These are phyloP conservation scores for Dillenia suffruticosa DNA, from an alignment of 164 flowering plant genomes.

Conservation along the genomic window DNA sequence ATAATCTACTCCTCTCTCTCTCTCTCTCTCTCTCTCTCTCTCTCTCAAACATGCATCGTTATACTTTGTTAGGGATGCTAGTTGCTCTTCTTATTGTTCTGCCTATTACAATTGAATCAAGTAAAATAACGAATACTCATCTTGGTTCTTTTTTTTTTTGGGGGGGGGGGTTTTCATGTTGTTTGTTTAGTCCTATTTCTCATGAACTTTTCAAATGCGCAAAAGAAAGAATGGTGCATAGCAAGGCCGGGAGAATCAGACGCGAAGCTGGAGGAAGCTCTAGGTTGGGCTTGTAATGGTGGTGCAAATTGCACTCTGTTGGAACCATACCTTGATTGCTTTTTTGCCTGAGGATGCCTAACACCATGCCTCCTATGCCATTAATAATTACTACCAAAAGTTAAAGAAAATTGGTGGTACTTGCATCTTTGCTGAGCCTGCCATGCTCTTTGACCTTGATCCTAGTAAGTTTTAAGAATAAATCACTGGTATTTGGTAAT, in stretches of 20 bases:
- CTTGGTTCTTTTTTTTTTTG: background rate
- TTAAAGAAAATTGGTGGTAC: too few species aligned
- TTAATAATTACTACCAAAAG: too few species aligned
- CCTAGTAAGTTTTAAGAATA: too few species aligned
- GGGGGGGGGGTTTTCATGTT: background rate
- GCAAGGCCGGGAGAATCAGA: constrained; percentile 75
- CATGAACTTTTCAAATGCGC: constrained; percentile 31
- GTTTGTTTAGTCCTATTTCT: background rate
- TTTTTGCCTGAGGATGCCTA: too few species aligned
- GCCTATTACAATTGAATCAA: constrained; percentile 28
- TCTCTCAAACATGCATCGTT: constrained; percentile 2
- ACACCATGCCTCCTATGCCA: too few species aligned
- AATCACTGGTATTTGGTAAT: too few species aligned
- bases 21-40: background rate
- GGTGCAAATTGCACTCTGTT: constrained; percentile 20
- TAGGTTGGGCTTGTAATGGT: constrained; percentile 74
- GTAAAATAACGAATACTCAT: constrained; percentile 23
- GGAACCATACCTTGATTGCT: too few species aligned
- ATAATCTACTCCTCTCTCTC: background rate
- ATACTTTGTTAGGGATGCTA: constrained; percentile 15
- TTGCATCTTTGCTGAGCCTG: too few species aligned
- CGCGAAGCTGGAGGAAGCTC: constrained; percentile 43
- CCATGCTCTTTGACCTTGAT: too few species aligned
- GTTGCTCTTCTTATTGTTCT: constrained; percentile 27
- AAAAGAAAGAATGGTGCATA: constrained; percentile 69